Evolutionary conservation across 352 stramenopile species (phyloP).

Genomic region (Phytophthora chlamydospora): DNA sequence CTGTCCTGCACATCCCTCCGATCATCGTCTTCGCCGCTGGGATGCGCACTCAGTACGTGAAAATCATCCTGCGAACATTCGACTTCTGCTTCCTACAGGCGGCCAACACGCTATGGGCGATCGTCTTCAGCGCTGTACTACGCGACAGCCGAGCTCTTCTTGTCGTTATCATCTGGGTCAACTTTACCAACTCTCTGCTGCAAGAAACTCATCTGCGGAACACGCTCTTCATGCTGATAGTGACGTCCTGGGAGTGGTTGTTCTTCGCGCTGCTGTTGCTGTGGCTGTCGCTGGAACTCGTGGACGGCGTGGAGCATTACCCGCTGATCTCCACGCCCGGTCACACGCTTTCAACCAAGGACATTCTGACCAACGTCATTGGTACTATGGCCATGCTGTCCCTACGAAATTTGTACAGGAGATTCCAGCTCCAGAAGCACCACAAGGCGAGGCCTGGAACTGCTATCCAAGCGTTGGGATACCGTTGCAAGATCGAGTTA

Average conservation of each 20-base stretch:
- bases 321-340: too few relatives aligned
- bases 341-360: not conserved
- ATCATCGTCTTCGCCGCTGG: constrained; percentile 4
- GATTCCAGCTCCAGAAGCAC: not conserved
- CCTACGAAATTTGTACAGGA: not conserved
- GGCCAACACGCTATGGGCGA: constrained; percentile 1
- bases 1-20: constrained; percentile 3
- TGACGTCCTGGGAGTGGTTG: constrained; percentile 6
- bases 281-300: constrained; percentile 5
- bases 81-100: constrained; percentile 6
- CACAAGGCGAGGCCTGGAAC: not conserved
- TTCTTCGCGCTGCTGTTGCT: constrained; percentile 10
- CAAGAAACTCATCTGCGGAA: constrained; percentile 20
- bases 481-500: not conserved
- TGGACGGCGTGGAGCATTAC: not conserved
- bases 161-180: not conserved
- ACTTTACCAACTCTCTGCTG: constrained; percentile 4
- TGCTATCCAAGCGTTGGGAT: not conserved
- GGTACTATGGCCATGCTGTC: not conserved
- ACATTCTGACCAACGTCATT: not conserved
- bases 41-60: not conserved
- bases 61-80: constrained; percentile 5
- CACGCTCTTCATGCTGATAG: constrained; percentile 1
- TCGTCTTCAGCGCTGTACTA: constrained; percentile 1
- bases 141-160: not conserved